A percentile compares a stretch with the other conserved stretches of the same genome.
phyloP scores from a whole-genome alignment of 495 filamentous ascomycete genomes.

The Pseudevernia furfuracea region DNA sequence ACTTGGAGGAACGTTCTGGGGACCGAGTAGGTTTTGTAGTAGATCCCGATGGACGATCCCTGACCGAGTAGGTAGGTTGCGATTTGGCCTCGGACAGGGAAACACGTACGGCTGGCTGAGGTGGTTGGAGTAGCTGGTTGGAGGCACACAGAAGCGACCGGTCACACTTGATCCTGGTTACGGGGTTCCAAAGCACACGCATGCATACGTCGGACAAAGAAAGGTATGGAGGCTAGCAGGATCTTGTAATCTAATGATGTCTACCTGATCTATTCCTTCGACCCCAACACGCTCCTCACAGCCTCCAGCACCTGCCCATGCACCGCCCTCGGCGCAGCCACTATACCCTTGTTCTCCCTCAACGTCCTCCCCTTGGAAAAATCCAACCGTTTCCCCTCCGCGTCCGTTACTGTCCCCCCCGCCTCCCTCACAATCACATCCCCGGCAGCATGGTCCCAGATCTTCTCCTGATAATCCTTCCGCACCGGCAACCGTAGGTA shows the following conservation, averaged over 20 bases:
- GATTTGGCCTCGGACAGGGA: too few relatives aligned
- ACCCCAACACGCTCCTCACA: constrained; percentile 69
- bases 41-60: too few relatives aligned
- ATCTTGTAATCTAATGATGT: too few relatives aligned
- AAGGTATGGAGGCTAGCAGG: neutral
- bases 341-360: constrained; percentile 81
- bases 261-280: constrained; percentile 26
- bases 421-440: constrained; percentile 91
- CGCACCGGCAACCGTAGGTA: constrained; percentile 81
- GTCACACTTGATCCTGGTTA: too few relatives aligned
- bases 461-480: constrained; percentile 93
- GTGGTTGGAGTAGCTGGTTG: too few relatives aligned
- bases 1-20: too few relatives aligned
- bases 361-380: constrained; percentile 83
- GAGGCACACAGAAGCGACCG: too few relatives aligned
- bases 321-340: constrained; percentile 71
- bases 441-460: constrained; percentile 99
- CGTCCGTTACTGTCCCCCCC: constrained; percentile 85
- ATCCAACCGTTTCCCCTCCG: constrained; percentile 68
- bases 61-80: too few relatives aligned
- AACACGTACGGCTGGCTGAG: too few relatives aligned
- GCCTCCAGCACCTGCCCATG: constrained; percentile 71
- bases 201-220: neutral
- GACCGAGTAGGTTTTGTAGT: too few relatives aligned
- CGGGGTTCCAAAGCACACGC: too few relatives aligned